Evolutionary conservation across 2,329 filamentous ascomycete genomes (phyloP), one percentile per base, ranked within the genome.

Genomic region (Exophiala phaeomuriformis): DNA sequence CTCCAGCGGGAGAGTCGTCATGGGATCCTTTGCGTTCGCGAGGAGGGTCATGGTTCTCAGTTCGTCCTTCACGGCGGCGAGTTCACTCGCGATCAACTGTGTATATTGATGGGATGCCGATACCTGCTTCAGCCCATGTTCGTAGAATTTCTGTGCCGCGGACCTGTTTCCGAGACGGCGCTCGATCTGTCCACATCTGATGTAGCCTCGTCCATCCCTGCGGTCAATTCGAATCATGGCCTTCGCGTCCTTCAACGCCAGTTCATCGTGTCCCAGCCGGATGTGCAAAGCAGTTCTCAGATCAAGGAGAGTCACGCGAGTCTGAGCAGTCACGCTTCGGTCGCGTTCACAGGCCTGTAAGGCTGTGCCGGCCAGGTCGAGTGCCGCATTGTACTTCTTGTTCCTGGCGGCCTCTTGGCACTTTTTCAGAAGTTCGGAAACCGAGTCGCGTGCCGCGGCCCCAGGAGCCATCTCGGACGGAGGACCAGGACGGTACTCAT

Each of bases 131-230:
- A 83, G 67, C n/a, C 78, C 81, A 63, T 79, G 77, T 29, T 75
- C 71, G 65, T 82, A 83, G 28, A 82, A 74, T 7, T 75, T 72
- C 8, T 79, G 61, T 4, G 81, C 81, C 28, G 73, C 74, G n/a
- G 75, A 71, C 2, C 68, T 64, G 62, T 78, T 80, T 7, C 72
- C 70, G 67, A 77, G 74, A 54, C 71, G 56, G 7, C 69, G 58
- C 29, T 75, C 68, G 4, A 72, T 64, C 52, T 75, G 76, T 2
- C 74, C 79, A 29, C 76, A 77, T 49, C 79, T 76, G 30, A 83
- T 64, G 63, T 83, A 83, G 5, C 80, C 80, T 65, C 74, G 74
- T n/a, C 76, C 71, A 65, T 81, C 75, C 27, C 71, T 68, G 51
- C 72, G 73, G 44, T 75, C 67, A 10, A 70, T 59, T 51, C 74